Percentiles rank a stretch among this genome's conserved stretches.
phyloP scores from a whole-genome alignment of 257 asterid species.

The Nicotiana sylvestris region DNA sequence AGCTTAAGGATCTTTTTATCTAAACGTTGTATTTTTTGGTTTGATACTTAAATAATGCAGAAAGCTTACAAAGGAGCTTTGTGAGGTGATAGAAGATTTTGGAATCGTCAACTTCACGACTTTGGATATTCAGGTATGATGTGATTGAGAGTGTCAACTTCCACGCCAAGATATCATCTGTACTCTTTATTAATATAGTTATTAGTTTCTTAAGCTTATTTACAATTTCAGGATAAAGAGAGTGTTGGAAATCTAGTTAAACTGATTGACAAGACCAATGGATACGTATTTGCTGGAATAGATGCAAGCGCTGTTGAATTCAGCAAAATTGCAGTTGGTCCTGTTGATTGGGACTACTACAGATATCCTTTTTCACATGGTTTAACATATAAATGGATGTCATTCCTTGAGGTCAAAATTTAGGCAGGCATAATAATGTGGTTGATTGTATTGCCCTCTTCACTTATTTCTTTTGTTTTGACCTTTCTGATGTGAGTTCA shows the following conservation, averaged over 20 bases:
- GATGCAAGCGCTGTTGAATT: constrained; percentile 86
- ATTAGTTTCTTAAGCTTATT: background rate
- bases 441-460: background rate
- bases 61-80: constrained; percentile 89
- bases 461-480: no score
- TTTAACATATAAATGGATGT: background rate
- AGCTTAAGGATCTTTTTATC: constrained; percentile 68
- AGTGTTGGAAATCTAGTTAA: constrained; percentile 91
- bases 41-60: constrained; percentile 32
- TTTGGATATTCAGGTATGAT: constrained; percentile 82
- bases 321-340: constrained; percentile 90
- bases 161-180: constrained; percentile 10
- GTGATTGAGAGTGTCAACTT: constrained; percentile 3
- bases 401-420: background rate
- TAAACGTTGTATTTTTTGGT: background rate
- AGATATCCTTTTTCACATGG: constrained; percentile 72
- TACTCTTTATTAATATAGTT: constrained; percentile 8
- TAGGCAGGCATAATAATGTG: background rate
- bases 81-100: constrained; percentile 80
- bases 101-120: constrained; percentile 79
- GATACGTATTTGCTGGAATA: constrained; percentile 82
- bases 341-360: constrained; percentile 85
- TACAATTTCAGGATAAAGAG: constrained; percentile 71
- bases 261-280: constrained; percentile 87
- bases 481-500: background rate